These are phyloP conservation scores for Fusarium pseudonygamai DNA, from an alignment of 2,329 filamentous ascomycete species.

Conservation along the genomic window DNA sequence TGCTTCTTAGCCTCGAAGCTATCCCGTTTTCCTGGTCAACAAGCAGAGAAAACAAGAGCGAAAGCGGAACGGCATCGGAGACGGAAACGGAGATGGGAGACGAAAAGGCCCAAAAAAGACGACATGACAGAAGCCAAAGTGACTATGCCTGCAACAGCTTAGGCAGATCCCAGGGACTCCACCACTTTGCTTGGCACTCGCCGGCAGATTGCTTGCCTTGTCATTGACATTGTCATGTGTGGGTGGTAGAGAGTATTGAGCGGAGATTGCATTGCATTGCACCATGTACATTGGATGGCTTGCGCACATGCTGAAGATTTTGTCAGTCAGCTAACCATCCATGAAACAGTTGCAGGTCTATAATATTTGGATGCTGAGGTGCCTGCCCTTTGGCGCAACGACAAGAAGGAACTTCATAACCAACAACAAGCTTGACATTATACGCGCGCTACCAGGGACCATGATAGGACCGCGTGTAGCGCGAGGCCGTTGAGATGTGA, in stretches of 20 bases:
- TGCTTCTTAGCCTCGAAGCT: not conserved
- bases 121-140: conserved; percentile 16
- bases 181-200: conserved; percentile 22
- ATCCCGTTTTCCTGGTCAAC: not conserved
- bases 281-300: not conserved
- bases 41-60: not conserved
- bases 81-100: conserved; percentile 26
- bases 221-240: conserved; percentile 10
- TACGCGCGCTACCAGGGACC: conserved; percentile 15
- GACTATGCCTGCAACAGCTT: conserved; percentile 22
- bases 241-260: not conserved
- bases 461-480: conserved; percentile 31
- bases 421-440: conserved; percentile 4
- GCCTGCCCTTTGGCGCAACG: not conserved
- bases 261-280: conserved; percentile 11
- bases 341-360: not conserved
- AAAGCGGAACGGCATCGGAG: conserved; percentile 8
- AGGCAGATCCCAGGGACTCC: conserved; percentile 23
- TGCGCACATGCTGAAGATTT: conserved; percentile 19
- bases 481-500: conserved; percentile 24
- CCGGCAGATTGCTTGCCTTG: conserved; percentile 30
- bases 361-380: not conserved
- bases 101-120: conserved; percentile 24
- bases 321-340: not conserved
- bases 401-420: not conserved